Conservation (phyloP, 2,329 filamentous ascomycete species). For the Lasiodiplodia gonubiensis region DNA sequence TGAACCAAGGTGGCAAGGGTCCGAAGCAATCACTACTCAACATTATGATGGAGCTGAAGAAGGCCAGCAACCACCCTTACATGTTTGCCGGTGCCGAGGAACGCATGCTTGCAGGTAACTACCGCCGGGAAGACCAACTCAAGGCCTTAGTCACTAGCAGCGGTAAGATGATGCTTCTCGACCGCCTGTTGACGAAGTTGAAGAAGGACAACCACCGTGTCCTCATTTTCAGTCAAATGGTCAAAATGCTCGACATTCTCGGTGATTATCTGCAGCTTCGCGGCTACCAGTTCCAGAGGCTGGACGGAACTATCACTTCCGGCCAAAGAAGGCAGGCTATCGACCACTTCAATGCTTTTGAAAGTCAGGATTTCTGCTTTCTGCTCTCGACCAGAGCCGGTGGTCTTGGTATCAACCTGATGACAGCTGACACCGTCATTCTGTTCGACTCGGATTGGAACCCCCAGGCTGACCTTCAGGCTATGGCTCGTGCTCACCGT, state of each 20-base stretch:
- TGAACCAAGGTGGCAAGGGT: slow-evolving; percentile 87
- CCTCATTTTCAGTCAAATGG: slow-evolving; percentile 99
- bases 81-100: slow-evolving; percentile 97
- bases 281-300: slow-evolving; percentile 92
- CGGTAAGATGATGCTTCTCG: slow-evolving; percentile 99
- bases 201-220: slow-evolving; percentile 94
- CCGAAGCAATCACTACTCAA: slow-evolving; percentile 96
- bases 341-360: slow-evolving; percentile 97
- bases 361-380: slow-evolving; percentile 95
- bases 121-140: slow-evolving; percentile 84
- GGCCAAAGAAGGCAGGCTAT: slow-evolving; percentile 89
- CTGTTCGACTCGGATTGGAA: slow-evolving; percentile 99
- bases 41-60: slow-evolving; percentile 99
- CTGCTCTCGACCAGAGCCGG: slow-evolving; percentile 92
- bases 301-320: slow-evolving; percentile 93
- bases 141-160: slow-evolving; percentile 95
- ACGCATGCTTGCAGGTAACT: slow-evolving; percentile 79
- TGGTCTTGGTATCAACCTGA: slow-evolving; percentile 97
- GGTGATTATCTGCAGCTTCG: slow-evolving; percentile 91
- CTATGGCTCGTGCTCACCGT: slow-evolving; percentile 97
- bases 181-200: slow-evolving; percentile 91
- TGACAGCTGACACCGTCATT: slow-evolving; percentile 97
- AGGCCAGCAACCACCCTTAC: slow-evolving; percentile 97
- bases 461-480: slow-evolving; percentile 94
- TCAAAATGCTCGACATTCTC: slow-evolving; percentile 96